These are phyloP conservation scores for Pythium aquatile DNA, from an alignment of 352 stramenopile genomes.

Conservation along the genomic window DNA sequence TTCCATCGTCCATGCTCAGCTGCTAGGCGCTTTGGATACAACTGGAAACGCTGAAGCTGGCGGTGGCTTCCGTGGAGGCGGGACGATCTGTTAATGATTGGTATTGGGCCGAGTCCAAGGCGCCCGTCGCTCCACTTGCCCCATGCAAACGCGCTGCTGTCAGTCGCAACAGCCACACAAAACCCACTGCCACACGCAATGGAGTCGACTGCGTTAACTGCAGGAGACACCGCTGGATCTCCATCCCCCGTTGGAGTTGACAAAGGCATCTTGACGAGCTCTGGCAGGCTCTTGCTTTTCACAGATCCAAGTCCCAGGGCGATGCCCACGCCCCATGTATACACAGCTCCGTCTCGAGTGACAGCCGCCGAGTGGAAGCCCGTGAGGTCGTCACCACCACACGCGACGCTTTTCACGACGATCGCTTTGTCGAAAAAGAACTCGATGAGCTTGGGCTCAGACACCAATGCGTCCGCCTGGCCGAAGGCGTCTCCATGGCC, in stretches of 20 bases:
- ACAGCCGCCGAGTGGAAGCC: constrained; percentile 74
- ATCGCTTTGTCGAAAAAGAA: constrained; percentile 57
- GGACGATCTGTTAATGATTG: constrained; percentile 42
- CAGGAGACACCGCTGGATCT: neutral
- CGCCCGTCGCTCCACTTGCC: constrained; percentile 72
- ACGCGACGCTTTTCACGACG: constrained; percentile 39
- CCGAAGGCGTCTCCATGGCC: constrained; percentile 28
- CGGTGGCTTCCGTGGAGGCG: constrained; percentile 37
- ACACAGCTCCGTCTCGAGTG: constrained; percentile 51
- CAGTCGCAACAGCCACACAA: constrained; percentile 52
- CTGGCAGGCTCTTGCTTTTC: constrained; percentile 37
- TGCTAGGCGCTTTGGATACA: constrained; percentile 30
- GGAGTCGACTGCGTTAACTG: constrained; percentile 16
- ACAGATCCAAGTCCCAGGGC: constrained; percentile 45
- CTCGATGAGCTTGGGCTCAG: constrained; percentile 37
- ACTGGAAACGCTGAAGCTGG: constrained; percentile 64
- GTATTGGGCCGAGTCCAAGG: constrained; percentile 65
- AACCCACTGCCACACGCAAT: constrained; percentile 81
- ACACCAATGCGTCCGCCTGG: constrained; percentile 27
- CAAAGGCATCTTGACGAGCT: constrained; percentile 24
- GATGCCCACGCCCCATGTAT: constrained; percentile 72
- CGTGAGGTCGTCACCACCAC: constrained; percentile 51
- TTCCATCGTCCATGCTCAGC: constrained; percentile 26
- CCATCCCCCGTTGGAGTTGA: neutral
- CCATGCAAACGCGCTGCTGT: constrained; percentile 76